Conservation (phyloP, 1,139 yeast genomes). For the Candida freyschussii region DNA sequence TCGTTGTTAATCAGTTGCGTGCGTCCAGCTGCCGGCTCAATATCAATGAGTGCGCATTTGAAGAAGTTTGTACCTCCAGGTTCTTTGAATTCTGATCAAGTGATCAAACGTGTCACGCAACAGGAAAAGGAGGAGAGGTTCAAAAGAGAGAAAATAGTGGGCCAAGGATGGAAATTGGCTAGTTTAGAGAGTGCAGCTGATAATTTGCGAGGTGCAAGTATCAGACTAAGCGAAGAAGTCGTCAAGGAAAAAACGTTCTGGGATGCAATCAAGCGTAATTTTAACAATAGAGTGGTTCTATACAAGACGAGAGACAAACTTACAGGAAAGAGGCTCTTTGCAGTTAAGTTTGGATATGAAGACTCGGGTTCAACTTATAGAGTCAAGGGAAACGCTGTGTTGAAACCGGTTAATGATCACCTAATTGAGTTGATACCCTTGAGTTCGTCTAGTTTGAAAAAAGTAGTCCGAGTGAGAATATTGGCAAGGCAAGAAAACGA, state of each 20-base stretch:
- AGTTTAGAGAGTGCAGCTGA: conserved; percentile 55
- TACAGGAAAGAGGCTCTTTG: conserved; percentile 48
- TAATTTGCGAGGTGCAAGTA: conserved; percentile 48
- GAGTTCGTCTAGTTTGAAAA: conserved; percentile 24
- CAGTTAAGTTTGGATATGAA: conserved; percentile 84
- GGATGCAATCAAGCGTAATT: conserved; percentile 42
- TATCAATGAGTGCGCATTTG: conserved; percentile 87
- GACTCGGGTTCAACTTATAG: conserved; percentile 80
- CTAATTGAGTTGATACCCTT: conserved; percentile 37
- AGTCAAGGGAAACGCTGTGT: conserved; percentile 71
- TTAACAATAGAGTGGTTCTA: conserved; percentile 62
- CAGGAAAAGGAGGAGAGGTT: conserved; percentile 24
- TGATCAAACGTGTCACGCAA: conserved; percentile 26
- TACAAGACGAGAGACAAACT: conserved; percentile 58
- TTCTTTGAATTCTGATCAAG: conserved; percentile 65
- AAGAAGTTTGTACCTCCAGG: conserved; percentile 75
- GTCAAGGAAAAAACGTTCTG: conserved; percentile 68
- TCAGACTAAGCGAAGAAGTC: conserved; percentile 49
- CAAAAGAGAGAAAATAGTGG: conserved; percentile 41
- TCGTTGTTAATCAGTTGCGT: conserved; percentile 77
- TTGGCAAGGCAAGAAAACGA: conserved; percentile 51
- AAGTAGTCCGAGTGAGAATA: conserved; percentile 48
- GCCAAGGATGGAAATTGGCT: conserved; percentile 84
- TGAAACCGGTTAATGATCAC: conserved; percentile 27
- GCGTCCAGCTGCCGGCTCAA: conserved; percentile 77